Conservation (phyloP, 1,284 basidiomycete species). For the Ceratobasidium sp. region DNA sequence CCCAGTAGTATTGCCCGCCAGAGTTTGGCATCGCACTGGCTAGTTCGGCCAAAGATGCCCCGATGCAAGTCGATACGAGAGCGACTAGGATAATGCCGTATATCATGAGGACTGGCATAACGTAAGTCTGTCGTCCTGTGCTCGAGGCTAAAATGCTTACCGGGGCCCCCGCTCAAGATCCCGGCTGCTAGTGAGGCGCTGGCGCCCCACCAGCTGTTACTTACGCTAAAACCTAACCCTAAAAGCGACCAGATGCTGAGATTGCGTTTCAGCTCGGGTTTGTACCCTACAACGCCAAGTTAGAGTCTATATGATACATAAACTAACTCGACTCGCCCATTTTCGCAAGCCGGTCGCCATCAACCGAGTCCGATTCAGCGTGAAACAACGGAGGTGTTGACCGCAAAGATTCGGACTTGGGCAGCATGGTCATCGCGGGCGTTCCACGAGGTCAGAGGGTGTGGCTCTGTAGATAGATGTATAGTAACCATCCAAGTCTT, state of each 20-base stretch:
- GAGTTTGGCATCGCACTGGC: constrained; percentile 46
- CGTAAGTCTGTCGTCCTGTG: neutral
- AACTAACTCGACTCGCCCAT: constrained; percentile 23
- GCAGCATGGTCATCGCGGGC: neutral
- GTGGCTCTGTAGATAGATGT: neutral
- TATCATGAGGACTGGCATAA: constrained; percentile 29
- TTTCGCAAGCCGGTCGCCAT: constrained; percentile 26
- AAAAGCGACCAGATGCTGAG: constrained; percentile 37
- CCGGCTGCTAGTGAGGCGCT: constrained; percentile 18
- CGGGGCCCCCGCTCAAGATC: constrained; percentile 30
- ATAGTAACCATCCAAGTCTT: neutral
- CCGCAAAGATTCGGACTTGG: neutral
- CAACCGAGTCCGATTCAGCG: constrained; percentile 5
- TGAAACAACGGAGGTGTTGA: neutral
- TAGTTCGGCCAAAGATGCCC: constrained; percentile 39
- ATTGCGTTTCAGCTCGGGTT: constrained; percentile 32
- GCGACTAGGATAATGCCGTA: constrained; percentile 38
- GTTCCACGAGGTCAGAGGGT: neutral
- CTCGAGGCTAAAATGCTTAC: neutral
- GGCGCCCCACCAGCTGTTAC: constrained; percentile 33
- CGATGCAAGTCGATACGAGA: constrained; percentile 28
- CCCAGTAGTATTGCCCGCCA: constrained; percentile 45
- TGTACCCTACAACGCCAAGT: constrained; percentile 6
- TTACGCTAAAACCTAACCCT: constrained; percentile 29
- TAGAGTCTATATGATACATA: neutral